A percentile compares a stretch with the other conserved stretches of the same genome.
phyloP scores from a whole-genome alignment of 2,329 filamentous ascomycete genomes.

The Torrubiellomyces zombiae region DNA sequence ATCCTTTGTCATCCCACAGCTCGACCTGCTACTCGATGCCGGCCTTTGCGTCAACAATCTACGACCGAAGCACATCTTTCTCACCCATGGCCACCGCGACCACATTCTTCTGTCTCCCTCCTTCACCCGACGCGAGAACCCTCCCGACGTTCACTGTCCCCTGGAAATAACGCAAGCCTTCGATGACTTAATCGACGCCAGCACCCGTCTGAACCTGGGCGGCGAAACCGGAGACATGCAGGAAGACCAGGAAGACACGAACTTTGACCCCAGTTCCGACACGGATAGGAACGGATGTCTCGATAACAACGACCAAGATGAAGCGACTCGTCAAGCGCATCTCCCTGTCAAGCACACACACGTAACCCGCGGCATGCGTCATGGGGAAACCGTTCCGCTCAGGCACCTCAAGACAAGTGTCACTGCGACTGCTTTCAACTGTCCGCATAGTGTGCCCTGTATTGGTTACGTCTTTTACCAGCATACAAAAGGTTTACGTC shows the following conservation, averaged over 20 bases:
- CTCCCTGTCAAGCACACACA: conserved; percentile 25
- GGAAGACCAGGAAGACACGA: conserved; percentile 4
- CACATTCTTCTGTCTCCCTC: conserved; percentile 25
- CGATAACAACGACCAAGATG: conserved; percentile 7
- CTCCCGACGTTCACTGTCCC: conserved; percentile 29
- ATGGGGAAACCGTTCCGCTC: conserved; percentile 20
- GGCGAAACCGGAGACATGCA: conserved; percentile 16
- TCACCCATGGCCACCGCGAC: conserved; percentile 32
- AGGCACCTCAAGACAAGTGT: conserved; percentile 16
- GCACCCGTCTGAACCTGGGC: conserved; percentile 24
- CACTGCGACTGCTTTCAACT: conserved; percentile 24
- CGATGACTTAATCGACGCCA: conserved; percentile 22
- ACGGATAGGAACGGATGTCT: no score
- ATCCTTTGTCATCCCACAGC: conserved; percentile 31
- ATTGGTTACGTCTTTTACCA: conserved; percentile 28
- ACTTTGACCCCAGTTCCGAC: conserved; percentile 5
- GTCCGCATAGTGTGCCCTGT: conserved; percentile 30
- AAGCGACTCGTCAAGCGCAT: conserved; percentile 6
- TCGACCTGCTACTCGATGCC: conserved; percentile 31
- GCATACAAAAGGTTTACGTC: conserved; percentile 20
- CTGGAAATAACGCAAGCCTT: conserved; percentile 20
- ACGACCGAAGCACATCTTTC: conserved; percentile 30
- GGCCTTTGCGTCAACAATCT: conserved; percentile 27
- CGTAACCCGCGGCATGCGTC: conserved; percentile 18
- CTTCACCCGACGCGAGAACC: conserved; percentile 25